Evolutionary conservation across 345 rosid genomes (phyloP).

Genomic region (Populus ilicifolia): DNA sequence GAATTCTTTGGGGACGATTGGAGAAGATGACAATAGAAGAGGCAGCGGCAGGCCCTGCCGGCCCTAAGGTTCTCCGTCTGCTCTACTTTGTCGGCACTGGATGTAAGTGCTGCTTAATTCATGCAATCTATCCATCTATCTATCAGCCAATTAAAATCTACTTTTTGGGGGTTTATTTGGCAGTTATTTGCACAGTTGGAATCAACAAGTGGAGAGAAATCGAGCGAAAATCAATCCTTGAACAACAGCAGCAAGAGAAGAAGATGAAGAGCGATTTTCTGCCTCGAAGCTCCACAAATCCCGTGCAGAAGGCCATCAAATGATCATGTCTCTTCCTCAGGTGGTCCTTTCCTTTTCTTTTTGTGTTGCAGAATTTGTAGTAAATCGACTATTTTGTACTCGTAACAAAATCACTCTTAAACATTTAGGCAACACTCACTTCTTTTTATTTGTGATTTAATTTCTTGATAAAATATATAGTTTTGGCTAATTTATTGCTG

Average conservation of each 20-base stretch:
- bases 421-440: background rate
- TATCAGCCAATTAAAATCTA: background rate
- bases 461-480: no score
- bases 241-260: conserved; percentile 32
- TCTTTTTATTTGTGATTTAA: no score
- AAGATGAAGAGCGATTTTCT: conserved; percentile 19
- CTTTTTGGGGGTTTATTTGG: background rate
- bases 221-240: conserved; percentile 46
- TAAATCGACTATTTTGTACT: no score
- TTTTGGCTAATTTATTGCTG: no score
- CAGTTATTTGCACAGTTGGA: conserved; percentile 56
- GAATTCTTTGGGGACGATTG: no score
- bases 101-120: conserved; percentile 35
- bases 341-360: background rate
- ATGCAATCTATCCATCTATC: background rate
- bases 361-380: background rate
- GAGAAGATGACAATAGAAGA: conserved; percentile 44
- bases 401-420: background rate
- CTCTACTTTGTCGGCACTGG: conserved; percentile 72
- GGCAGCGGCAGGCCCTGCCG: conserved; percentile 46
- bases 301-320: conserved; percentile 36
- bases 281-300: conserved; percentile 27
- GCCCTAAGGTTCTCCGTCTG: conserved; percentile 56
- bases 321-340: conserved; percentile 23
- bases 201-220: conserved; percentile 72